These are phyloP conservation scores for Aureoboletus auriporus DNA, from an alignment of 768 basidiomycete species.

Conservation along the genomic window DNA sequence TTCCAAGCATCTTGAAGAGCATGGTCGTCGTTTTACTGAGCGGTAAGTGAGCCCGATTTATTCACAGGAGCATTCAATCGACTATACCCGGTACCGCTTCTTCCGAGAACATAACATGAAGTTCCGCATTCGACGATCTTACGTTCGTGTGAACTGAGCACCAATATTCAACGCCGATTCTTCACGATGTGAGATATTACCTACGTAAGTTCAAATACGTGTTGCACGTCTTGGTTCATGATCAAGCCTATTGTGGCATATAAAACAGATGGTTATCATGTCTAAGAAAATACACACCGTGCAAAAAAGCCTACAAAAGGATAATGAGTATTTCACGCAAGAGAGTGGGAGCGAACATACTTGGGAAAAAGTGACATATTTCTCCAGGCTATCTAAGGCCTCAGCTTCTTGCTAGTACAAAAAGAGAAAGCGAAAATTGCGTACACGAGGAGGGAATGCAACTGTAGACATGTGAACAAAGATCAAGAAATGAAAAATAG, in stretches of 20 bases:
- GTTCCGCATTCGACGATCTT: constrained; percentile 54
- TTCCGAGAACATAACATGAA: constrained; percentile 64
- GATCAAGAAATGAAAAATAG: not conserved
- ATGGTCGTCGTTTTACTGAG: constrained; percentile 72
- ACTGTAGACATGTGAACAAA: constrained; percentile 27
- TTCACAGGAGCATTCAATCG: not conserved
- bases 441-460: constrained; percentile 59
- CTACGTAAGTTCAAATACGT: constrained; percentile 26
- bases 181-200: not conserved
- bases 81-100: constrained; percentile 70
- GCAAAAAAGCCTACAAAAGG: constrained; percentile 17
- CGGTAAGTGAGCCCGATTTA: not conserved
- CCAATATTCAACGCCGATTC: constrained; percentile 11
- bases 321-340: constrained; percentile 34
- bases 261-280: not conserved
- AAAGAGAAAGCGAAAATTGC: constrained; percentile 14
- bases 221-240: constrained; percentile 20
- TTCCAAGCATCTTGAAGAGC: constrained; percentile 70
- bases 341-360: constrained; percentile 11
- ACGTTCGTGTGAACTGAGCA: constrained; percentile 42
- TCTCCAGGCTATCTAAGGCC: constrained; percentile 35
- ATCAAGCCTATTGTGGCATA: constrained; percentile 17
- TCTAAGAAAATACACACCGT: constrained; percentile 11
- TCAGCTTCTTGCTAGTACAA: constrained; percentile 28
- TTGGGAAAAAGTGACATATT: constrained; percentile 30